Evolutionary conservation across 306 rosid genomes (phyloP).

Genomic region (Quillaja saponaria): DNA sequence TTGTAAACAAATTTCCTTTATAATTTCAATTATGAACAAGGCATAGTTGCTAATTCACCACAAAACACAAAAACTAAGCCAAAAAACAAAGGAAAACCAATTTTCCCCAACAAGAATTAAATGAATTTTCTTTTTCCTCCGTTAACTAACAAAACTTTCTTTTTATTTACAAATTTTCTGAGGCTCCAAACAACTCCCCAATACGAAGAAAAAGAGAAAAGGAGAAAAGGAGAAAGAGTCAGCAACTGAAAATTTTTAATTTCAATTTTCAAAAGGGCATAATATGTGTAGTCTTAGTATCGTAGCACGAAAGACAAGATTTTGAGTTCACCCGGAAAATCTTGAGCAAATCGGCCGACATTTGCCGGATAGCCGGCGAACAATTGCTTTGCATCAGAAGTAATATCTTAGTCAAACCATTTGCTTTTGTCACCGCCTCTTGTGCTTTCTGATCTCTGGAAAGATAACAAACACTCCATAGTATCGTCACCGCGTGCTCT

Average conservation of each 20-base stretch:
- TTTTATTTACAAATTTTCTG: conserved; percentile 51
- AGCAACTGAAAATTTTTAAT: not conserved
- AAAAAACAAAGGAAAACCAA: not conserved
- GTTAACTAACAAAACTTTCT: conserved; percentile 63
- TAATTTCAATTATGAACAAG: not conserved
- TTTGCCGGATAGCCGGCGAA: conserved; percentile 62
- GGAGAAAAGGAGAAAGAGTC: not conserved
- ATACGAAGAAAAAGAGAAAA: not conserved
- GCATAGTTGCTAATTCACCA: too few relatives aligned
- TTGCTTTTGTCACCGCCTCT: conserved; percentile 64
- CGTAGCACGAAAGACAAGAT: conserved; percentile 66
- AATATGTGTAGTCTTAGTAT: conserved; percentile 83
- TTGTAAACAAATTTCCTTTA: not conserved
- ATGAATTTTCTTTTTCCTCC: conserved; percentile 39
- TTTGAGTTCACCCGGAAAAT: conserved; percentile 69
- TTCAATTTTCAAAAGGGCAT: conserved; percentile 66
- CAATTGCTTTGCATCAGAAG: conserved; percentile 93
- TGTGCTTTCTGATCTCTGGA: conserved; percentile 69
- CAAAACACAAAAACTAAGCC: not conserved
- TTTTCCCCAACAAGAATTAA: conserved; percentile 2
- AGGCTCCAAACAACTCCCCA: not conserved
- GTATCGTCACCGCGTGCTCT: conserved; percentile 80
- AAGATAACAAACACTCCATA: conserved; percentile 85
- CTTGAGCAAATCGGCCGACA: conserved; percentile 82
- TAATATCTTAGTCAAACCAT: conserved; percentile 79